Percentiles rank a stretch among this genome's conserved stretches.
phyloP scores from a whole-genome alignment of 495 filamentous ascomycete genomes.

The Neurospora sp. region DNA sequence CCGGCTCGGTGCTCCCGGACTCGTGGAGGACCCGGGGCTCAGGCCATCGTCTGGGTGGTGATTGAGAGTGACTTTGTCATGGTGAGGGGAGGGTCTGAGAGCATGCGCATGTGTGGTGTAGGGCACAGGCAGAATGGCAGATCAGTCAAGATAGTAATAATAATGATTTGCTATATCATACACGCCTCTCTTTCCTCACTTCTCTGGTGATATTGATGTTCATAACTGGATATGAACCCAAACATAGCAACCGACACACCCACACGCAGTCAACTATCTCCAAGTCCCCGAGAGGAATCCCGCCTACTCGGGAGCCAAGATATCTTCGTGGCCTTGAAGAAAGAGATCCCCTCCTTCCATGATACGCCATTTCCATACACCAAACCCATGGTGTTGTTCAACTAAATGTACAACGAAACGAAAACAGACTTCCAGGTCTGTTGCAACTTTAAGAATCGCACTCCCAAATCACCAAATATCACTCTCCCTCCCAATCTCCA shows the following conservation, averaged over 20 bases:
- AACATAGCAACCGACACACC: neutral
- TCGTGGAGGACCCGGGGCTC: conserved; percentile 58
- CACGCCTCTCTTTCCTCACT: neutral
- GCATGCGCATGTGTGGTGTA: conserved; percentile 4
- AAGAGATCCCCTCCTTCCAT: neutral
- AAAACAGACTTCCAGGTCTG: neutral
- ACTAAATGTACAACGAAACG: neutral
- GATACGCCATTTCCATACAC: neutral
- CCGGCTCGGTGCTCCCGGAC: conserved; percentile 37
- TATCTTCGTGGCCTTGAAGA: neutral
- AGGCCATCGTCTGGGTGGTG: conserved; percentile 57
- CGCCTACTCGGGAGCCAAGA: neutral
- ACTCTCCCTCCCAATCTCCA: conserved; percentile 16
- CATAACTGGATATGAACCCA: neutral
- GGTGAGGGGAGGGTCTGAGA: neutral
- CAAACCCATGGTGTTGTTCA: neutral
- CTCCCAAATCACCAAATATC: conserved; percentile 17
- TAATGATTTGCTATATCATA: neutral
- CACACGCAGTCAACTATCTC: neutral
- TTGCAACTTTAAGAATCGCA: neutral
- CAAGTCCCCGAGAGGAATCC: conserved; percentile 9
- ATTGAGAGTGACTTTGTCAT: conserved; percentile 7
- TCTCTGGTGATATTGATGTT: neutral
- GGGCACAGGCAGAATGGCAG: neutral
- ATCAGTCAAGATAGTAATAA: neutral